Base-by-base conservation (phyloP, 1,284 basidiomycete genomes). In the Marasmius tenuissimus region DNA sequence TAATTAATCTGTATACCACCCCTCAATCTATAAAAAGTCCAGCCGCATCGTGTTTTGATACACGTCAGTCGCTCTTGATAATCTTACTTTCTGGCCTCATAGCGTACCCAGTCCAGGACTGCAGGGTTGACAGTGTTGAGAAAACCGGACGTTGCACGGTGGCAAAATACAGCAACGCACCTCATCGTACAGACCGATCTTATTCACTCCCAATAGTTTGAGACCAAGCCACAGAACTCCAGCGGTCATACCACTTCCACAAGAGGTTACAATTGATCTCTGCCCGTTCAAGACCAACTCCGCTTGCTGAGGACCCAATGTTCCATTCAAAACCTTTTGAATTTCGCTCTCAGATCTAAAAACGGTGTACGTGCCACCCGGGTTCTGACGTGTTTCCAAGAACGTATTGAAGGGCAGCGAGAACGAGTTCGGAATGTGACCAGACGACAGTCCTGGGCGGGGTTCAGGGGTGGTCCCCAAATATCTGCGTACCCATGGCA, bases 161-260 rank as follows among this genome's bases (percentile, higher is more conserved):
- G 38, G 39, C 45, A n/a, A 57, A 18, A 48, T 48, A 33, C 14
- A 65, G 52, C 58, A 63, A 68, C 85, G 63, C 67, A 92, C 91
- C 83, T 96, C 94, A 67, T 96, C 95, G 65, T 97, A 94, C 27
- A 98, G 70, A 45, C 85, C 84, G 65, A 89, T 80, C 27, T 76
- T 78, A 42, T 82, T 71, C 4, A 85, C 84, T 10, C 86, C 88
- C 48, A 94, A 72, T 35, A 89, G 71, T 73, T 88, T 85, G 63
- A 96, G 73, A 34, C 93, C 96, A 60, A 97, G 80, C 95, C 96
- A 98, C 11, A 98, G 81, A 6, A 97, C 81, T 6, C 87, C 93
- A 2, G 97, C 97, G 12, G 96, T 98, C 97, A 99, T 99, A 16
- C 97, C 97, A 68, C 92, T 94, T 52, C 94, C 95, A 76, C 94